A percentile compares a stretch with the other conserved stretches of the same genome.
These are phyloP conservation scores for Selenicereus undatus DNA, from an alignment of 148 eudicot species.

Conservation along the genomic window DNA sequence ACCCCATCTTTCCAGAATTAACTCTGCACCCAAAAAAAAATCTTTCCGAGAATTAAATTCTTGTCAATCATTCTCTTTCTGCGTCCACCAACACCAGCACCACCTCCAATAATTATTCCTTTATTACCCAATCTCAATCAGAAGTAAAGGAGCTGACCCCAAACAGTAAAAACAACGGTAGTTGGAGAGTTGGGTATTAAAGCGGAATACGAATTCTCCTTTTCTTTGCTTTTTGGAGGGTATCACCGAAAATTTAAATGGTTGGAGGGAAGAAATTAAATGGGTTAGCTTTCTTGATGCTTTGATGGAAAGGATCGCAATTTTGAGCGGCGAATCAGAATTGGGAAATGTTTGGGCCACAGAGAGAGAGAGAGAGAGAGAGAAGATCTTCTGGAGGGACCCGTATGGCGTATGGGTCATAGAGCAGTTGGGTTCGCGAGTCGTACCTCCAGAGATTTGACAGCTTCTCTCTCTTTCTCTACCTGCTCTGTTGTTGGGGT, in stretches of 20 bases:
- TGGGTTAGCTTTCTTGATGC: neutral
- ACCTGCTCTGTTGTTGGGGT: neutral
- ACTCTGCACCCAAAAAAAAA: neutral
- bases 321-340: neutral
- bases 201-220: neutral
- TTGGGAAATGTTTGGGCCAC: neutral
- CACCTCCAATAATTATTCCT: neutral
- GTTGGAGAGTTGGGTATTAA: neutral
- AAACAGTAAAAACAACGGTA: neutral
- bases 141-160: neutral
- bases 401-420: neutral
- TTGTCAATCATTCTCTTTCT: neutral
- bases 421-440: neutral
- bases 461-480: conserved; percentile 2
- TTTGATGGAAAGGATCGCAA: neutral
- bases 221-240: neutral
- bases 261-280: conserved; percentile 5
- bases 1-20: conserved; percentile 11
- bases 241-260: neutral
- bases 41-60: neutral
- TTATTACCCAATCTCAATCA: neutral
- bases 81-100: neutral
- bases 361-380: neutral
- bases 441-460: neutral
- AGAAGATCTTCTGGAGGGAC: neutral